phyloP scores from a whole-genome alignment of 495 filamentous ascomycete species.

The Staphylotrichum longicolle region DNA sequence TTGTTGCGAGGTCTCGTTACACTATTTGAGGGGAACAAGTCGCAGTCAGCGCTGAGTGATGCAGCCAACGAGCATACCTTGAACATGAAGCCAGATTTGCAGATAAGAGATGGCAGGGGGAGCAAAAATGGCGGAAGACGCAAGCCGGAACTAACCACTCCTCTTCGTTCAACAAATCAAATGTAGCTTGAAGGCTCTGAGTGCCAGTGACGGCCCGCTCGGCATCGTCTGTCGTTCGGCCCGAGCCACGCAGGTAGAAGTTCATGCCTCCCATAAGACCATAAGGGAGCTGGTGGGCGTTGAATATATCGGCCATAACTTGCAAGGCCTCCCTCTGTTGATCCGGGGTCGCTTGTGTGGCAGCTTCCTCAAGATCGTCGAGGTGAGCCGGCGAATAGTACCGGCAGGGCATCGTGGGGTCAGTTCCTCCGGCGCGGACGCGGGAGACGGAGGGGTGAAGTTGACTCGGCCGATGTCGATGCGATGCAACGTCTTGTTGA shows the following conservation, averaged over 20 bases:
- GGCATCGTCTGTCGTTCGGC: conserved; percentile 12
- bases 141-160: neutral
- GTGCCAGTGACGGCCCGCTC: conserved; percentile 5
- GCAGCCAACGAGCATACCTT: no score
- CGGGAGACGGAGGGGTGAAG: no score
- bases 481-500: no score
- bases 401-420: neutral
- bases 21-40: no score
- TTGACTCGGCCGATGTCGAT: no score
- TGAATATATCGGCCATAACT: conserved; percentile 12
- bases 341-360: neutral
- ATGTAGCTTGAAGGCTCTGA: neutral
- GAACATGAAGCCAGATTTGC: neutral
- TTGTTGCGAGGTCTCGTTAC: conserved; percentile 8
- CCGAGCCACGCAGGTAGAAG: conserved; percentile 17
- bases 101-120: neutral
- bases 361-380: conserved; percentile 12
- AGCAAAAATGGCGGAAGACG: neutral
- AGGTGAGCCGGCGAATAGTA: conserved; percentile 5
- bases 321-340: conserved; percentile 1
- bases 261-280: conserved; percentile 15
- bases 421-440: no score
- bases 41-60: no score
- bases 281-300: neutral
- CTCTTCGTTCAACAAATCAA: conserved; percentile 9